Base-by-base conservation (phyloP, 2,329 filamentous ascomycete genomes). In the Pseudocercospora vitis region DNA sequence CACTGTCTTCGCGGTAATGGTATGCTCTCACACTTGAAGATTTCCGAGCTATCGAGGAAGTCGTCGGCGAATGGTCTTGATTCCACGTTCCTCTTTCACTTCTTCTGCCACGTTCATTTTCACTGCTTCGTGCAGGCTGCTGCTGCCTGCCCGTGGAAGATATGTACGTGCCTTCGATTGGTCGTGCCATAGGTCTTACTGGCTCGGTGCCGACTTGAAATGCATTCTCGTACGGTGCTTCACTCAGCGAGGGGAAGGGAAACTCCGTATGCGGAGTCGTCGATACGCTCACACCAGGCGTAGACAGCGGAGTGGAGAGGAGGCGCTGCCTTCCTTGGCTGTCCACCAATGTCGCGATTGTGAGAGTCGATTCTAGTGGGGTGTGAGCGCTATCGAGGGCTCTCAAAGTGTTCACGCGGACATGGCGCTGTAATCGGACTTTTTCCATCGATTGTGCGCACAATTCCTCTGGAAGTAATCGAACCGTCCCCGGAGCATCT, bases 401-500 rank as follows among this genome's bases (percentile, higher is more conserved):
- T 3, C 53, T 56, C 7, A 57, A 14, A 23, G 59, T 64, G 7
- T 44, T 40, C 6, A 57, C 12, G 9, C 60, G 55, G 5, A 58
- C 26, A 7, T 62, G 60, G 7, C 60, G 57, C 8, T 58, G 57
- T 4, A 63, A 64, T 42, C 54, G 47, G 1, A 48, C 47, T 16
- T 50, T 60, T 14, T 46, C 58, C 24, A 56, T 33, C 1, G 45
- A 57, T 52, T 60, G 63, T 18, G 64, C 65, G 18, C 64, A 61
- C 5, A 66, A 51, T 51, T 69, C 67, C 51, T 69, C 66, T 6
- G 67, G 67, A n/a, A 69, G 57, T 11, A 69, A 48, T 28, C 59
- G 64, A 2, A 62, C 57, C 8, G 61, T 61, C 9, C 65, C 65
- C 8, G 64, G 64, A 9, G 63, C 65, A n/a, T 64, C 49, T 18